These are phyloP conservation scores for Boletus patriciae DNA, from an alignment of 768 basidiomycete species.

Conservation along the genomic window DNA sequence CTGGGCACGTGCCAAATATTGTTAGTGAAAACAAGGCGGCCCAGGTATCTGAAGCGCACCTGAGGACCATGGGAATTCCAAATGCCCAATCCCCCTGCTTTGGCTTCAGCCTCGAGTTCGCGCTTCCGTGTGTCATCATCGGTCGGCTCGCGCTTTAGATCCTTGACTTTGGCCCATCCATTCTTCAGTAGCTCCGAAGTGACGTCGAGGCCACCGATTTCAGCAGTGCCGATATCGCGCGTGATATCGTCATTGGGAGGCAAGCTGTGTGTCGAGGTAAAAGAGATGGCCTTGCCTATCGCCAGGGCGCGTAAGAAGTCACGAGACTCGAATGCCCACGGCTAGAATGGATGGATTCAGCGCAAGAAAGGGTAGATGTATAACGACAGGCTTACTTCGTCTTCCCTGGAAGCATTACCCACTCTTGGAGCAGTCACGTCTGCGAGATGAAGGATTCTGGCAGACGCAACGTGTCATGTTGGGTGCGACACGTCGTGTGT, in stretches of 20 bases:
- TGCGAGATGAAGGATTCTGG: constrained; percentile 84
- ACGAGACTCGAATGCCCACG: constrained; percentile 90
- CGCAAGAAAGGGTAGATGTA: neutral
- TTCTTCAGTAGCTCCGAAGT: constrained; percentile 73
- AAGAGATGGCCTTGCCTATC: constrained; percentile 90
- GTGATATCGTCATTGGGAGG: constrained; percentile 71
- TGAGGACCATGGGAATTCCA: constrained; percentile 84
- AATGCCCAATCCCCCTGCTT: constrained; percentile 69
- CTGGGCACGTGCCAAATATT: constrained; percentile 37
- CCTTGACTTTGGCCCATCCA: constrained; percentile 95
- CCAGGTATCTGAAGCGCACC: constrained; percentile 36
- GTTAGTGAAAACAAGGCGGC: neutral
- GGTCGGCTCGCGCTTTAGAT: constrained; percentile 77
- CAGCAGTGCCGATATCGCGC: constrained; percentile 78
- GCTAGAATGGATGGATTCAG: constrained; percentile 41
- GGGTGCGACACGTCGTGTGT: neutral
- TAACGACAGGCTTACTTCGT: constrained; percentile 61
- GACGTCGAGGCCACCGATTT: constrained; percentile 71
- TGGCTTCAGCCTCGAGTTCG: constrained; percentile 77
- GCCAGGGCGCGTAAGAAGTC: constrained; percentile 84
- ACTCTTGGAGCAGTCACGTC: constrained; percentile 83
- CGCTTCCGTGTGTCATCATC: constrained; percentile 73
- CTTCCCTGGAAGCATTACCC: constrained; percentile 80
- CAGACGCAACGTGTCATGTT: constrained; percentile 12
- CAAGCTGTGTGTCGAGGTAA: constrained; percentile 78